phyloP scores from a whole-genome alignment of 805 yeast genomes.

The Candida adriatica region DNA sequence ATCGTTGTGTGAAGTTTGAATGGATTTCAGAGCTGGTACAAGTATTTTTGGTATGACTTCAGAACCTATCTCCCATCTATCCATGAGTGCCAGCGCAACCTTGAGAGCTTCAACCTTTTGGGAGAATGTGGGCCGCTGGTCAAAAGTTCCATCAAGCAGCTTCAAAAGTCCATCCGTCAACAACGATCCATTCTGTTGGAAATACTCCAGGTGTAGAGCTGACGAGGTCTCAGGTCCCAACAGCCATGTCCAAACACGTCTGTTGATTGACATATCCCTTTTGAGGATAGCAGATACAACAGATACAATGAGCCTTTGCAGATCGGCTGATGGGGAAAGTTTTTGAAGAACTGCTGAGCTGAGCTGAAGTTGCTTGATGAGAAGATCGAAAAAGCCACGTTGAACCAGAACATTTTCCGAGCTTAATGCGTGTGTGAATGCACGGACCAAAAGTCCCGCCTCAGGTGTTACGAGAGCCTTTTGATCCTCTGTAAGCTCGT shows the following conservation, averaged over 20 bases:
- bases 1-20: conserved; percentile 31
- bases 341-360: conserved; percentile 48
- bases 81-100: conserved; percentile 71
- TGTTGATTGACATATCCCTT: conserved; percentile 89
- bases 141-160: conserved; percentile 31
- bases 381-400: conserved; percentile 81
- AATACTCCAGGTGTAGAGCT: conserved; percentile 34
- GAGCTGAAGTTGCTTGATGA: conserved; percentile 61
- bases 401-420: conserved; percentile 68
- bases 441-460: conserved; percentile 70
- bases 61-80: conserved; percentile 91
- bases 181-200: conserved; percentile 47
- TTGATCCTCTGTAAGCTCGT: conserved; percentile 41
- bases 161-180: conserved; percentile 48
- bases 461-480: conserved; percentile 63
- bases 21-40: conserved; percentile 51
- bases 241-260: conserved; percentile 92
- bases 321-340: conserved; percentile 45
- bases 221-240: conserved; percentile 60
- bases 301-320: conserved; percentile 48
- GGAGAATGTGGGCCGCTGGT: conserved; percentile 18
- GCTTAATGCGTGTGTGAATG: conserved; percentile 61
- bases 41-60: conserved; percentile 63
- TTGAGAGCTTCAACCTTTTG: conserved; percentile 47
- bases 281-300: conserved; percentile 66